phyloP scores from a whole-genome alignment of 345 rosid genomes.

The Eucalyptus sp. region DNA sequence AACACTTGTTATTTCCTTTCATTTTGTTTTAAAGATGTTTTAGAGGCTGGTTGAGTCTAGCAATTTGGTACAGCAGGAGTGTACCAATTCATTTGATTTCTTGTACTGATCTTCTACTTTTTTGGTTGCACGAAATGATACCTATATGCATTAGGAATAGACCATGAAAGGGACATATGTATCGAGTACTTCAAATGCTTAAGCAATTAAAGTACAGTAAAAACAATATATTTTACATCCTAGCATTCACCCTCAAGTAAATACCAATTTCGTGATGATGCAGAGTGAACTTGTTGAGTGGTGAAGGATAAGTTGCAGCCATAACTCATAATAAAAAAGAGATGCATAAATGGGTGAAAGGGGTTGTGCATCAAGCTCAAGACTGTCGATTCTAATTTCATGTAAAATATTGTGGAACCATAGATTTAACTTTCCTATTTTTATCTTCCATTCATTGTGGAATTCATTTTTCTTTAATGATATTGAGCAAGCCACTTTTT shows the following conservation, averaged over 20 bases:
- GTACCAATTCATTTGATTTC: background rate
- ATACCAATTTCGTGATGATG: background rate
- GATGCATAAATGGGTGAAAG: background rate
- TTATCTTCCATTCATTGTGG: background rate
- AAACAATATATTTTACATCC: background rate
- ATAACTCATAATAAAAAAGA: background rate
- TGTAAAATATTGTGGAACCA: background rate
- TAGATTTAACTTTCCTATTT: background rate
- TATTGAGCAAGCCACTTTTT: background rate
- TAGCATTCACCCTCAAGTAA: background rate
- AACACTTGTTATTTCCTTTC: background rate
- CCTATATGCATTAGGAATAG: background rate
- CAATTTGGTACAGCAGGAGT: background rate
- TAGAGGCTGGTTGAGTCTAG: background rate
- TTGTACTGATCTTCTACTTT: background rate
- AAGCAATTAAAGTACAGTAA: background rate
- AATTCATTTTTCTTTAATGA: background rate
- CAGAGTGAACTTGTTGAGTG: background rate
- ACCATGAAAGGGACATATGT: background rate
- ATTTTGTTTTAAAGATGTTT: background rate
- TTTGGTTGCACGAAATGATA: background rate
- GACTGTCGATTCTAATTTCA: background rate
- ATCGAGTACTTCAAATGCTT: background rate
- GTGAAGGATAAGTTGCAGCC: background rate
- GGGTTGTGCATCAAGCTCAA: background rate